Conservation (phyloP, 2,329 filamentous ascomycete genomes). For the Aureobasidium musti region DNA sequence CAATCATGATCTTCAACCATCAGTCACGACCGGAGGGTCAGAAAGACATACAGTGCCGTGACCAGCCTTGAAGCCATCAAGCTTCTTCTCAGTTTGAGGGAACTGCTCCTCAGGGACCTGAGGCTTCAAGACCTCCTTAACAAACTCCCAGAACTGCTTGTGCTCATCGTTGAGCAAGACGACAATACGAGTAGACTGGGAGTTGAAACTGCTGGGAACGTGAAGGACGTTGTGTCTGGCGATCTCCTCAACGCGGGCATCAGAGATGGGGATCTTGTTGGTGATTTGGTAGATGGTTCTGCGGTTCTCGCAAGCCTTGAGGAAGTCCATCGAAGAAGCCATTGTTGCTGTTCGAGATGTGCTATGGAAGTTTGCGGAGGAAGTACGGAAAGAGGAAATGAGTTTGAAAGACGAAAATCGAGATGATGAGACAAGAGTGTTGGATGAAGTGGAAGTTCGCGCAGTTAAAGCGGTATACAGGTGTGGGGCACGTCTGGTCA, state of each 20-base stretch:
- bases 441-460: background rate
- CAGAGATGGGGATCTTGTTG: conserved; percentile 58
- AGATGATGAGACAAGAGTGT: conserved; percentile 3
- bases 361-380: conserved; percentile 31
- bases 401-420: background rate
- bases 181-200: conserved; percentile 75
- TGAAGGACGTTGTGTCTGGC: conserved; percentile 62
- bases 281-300: conserved; percentile 55
- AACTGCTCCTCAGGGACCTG: conserved; percentile 68
- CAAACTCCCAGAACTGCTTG: conserved; percentile 82
- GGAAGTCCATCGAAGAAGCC: conserved; percentile 51
- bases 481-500: conserved; percentile 26
- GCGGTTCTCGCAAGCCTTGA: conserved; percentile 67
- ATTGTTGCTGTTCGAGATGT: conserved; percentile 40
- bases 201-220: conserved; percentile 84
- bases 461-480: conserved; percentile 19
- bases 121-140: conserved; percentile 63
- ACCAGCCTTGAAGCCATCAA: conserved; percentile 65
- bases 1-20: background rate
- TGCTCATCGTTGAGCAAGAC: conserved; percentile 81
- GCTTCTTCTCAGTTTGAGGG: conserved; percentile 54
- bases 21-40: background rate
- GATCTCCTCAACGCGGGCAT: conserved; percentile 64
- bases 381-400: background rate
- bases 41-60: conserved; percentile 69